Base-by-base conservation (phyloP, 257 asterid genomes). In the Gardenia jasminoides region DNA sequence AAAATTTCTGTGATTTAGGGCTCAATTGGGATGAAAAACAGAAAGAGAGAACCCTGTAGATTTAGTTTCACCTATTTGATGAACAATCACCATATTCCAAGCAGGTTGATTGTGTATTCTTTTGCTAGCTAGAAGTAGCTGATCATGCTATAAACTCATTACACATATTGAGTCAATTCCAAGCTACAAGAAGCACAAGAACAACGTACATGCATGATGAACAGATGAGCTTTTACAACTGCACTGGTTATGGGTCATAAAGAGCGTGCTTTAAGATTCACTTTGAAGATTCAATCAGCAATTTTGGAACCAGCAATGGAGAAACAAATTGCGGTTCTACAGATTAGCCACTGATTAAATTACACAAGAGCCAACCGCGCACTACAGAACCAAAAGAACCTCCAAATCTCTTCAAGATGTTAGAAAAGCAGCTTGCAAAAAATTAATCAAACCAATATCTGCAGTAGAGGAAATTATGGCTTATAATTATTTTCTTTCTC, bases 401-500 rank as follows among this genome's bases (percentile, higher is more conserved):
- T 75, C 68, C 75, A 52, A 36, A 75, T 31, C 58, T 70, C 58
- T 70, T 50, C 10, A 48, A 70, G 78, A 50, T 50, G 10, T 70
- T 70, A 70, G 68, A 78, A 43, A 47, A 67, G 59, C 46, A 72
- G 47, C 80, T 12, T 69, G 39, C 61, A 15, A 66, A 44, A 61
- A 64, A 76, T 52, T 47, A 67, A 54, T 26, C 28, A 67, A 66
- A 59, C 79, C 68, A 67, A 64, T 46, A 20, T 64, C 62, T 56
- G 48, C 76, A 52, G 24, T 11, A 48, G 54, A 48, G 4, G 54
- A 48, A 48, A 48, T 48, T 48, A 48, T 48, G 54, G 54, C 19
- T 48, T 48, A 48, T 11, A 48, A 48, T 10, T 83, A 81, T 90
- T 93, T 86, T 92, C 98, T 87, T 93, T 89, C 62, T 90, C 97